Evolutionary conservation across 306 rosid species (phyloP).

Genomic region (Lagenaria siceraria): DNA sequence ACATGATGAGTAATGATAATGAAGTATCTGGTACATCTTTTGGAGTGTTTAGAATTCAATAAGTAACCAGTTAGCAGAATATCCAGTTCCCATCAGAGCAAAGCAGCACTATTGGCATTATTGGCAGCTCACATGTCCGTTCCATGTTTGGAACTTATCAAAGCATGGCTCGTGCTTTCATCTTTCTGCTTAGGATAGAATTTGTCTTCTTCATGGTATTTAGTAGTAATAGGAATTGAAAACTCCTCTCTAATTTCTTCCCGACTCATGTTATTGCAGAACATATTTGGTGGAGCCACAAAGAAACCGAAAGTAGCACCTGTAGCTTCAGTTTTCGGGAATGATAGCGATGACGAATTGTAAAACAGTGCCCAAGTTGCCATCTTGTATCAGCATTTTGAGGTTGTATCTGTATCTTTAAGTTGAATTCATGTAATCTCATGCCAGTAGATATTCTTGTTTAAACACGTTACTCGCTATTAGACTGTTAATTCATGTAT

Average conservation of each 20-base stretch:
- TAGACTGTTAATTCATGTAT: background rate
- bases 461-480: background rate
- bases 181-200: background rate
- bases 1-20: background rate
- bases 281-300: slow-evolving; percentile 26
- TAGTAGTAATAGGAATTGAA: background rate
- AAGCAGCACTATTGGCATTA: background rate
- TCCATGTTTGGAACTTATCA: background rate
- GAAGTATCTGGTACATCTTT: background rate
- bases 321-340: slow-evolving; percentile 47
- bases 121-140: background rate
- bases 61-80: background rate
- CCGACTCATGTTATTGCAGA: slow-evolving; percentile 19
- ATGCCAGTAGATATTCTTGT: background rate
- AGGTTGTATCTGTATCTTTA: background rate
- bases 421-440: background rate
- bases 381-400: background rate
- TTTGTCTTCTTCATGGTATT: background rate
- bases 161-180: background rate
- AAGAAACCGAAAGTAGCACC: slow-evolving; percentile 29
- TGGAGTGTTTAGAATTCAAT: background rate
- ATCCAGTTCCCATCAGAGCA: background rate
- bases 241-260: background rate
- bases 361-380: background rate
- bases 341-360: slow-evolving; percentile 64